Percentiles rank a stretch among this genome's conserved stretches.
These are phyloP conservation scores for Annulohypoxylon bovei DNA, from an alignment of 495 filamentous ascomycete genomes.

Conservation along the genomic window DNA sequence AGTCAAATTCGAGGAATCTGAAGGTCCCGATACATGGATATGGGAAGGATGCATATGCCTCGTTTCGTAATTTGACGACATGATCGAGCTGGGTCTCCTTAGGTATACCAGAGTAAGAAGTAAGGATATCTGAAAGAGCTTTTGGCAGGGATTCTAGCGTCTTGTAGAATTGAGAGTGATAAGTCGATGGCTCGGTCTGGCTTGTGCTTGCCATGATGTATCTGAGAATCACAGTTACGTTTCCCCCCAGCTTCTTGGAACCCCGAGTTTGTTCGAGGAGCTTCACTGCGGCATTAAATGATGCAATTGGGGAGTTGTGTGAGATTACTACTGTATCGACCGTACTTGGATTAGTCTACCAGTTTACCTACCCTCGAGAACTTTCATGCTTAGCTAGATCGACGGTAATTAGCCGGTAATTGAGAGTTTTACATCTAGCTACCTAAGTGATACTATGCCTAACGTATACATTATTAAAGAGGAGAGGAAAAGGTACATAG, in stretches of 20 bases:
- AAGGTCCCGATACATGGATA: slow-evolving; percentile 57
- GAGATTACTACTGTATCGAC: background rate
- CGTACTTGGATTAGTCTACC: background rate
- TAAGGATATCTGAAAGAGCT: slow-evolving; percentile 26
- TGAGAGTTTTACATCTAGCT: background rate
- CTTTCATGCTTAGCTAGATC: background rate
- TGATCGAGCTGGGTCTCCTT: slow-evolving; percentile 28
- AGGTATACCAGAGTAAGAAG: slow-evolving; percentile 33
- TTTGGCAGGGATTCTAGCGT: slow-evolving; percentile 29
- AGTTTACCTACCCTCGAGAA: background rate
- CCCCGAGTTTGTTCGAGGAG: background rate
- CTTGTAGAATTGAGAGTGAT: slow-evolving; percentile 10
- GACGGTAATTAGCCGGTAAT: background rate
- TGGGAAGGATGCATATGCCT: slow-evolving; percentile 34
- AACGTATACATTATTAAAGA: background rate
- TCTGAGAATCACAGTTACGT: background rate
- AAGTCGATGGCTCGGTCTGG: background rate
- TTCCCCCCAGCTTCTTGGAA: background rate
- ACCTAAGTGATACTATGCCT: background rate
- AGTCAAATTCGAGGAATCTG: slow-evolving; percentile 52
- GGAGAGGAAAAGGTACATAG: background rate
- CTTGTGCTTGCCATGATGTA: slow-evolving; percentile 3
- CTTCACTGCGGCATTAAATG: background rate
- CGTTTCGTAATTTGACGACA: slow-evolving; percentile 38
- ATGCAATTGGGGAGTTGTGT: background rate